Conservation (phyloP, 768 basidiomycete genomes). For the Boletellus ananas region DNA sequence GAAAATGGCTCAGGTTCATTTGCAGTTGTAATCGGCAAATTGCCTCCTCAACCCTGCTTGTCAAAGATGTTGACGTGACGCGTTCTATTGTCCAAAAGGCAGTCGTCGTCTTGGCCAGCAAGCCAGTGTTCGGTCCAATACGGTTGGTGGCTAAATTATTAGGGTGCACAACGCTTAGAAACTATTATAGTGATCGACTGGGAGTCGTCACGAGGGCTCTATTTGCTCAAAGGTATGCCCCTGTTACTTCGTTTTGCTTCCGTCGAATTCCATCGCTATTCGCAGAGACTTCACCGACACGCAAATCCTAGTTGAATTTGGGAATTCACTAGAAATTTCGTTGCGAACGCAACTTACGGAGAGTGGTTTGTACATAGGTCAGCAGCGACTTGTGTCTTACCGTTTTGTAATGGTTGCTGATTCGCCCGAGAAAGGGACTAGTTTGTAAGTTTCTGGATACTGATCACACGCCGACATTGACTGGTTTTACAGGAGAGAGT, state of each 20-base stretch:
- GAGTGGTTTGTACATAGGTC: conserved; percentile 93
- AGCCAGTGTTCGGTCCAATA: conserved; percentile 92
- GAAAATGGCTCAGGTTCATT: conserved; percentile 1
- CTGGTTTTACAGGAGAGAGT: conserved; percentile 61
- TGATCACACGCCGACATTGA: neutral
- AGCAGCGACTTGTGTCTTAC: conserved; percentile 18
- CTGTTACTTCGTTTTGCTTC: neutral
- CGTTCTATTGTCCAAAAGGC: conserved; percentile 97
- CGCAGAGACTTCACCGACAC: conserved; percentile 82
- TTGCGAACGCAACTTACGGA: conserved; percentile 82
- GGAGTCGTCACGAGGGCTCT: conserved; percentile 91
- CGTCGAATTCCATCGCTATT: neutral
- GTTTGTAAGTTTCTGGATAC: conserved; percentile 44
- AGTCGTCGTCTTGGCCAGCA: conserved; percentile 87
- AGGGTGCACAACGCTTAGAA: conserved; percentile 1
- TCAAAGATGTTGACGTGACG: conserved; percentile 82
- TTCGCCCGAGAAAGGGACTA: conserved; percentile 51
- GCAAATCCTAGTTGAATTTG: conserved; percentile 86
- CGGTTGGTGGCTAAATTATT: conserved; percentile 43
- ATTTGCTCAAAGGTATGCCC: conserved; percentile 69
- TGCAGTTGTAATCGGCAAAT: conserved; percentile 93
- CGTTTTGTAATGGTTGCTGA: conserved; percentile 3
- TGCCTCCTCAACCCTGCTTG: conserved; percentile 68
- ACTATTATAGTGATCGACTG: conserved; percentile 69
- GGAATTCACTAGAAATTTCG: conserved; percentile 68